A percentile compares a stretch with the other conserved stretches of the same genome.
Conservation (phyloP, 2,329 filamentous ascomycete genomes). For the Nectriaceae sp. region DNA sequence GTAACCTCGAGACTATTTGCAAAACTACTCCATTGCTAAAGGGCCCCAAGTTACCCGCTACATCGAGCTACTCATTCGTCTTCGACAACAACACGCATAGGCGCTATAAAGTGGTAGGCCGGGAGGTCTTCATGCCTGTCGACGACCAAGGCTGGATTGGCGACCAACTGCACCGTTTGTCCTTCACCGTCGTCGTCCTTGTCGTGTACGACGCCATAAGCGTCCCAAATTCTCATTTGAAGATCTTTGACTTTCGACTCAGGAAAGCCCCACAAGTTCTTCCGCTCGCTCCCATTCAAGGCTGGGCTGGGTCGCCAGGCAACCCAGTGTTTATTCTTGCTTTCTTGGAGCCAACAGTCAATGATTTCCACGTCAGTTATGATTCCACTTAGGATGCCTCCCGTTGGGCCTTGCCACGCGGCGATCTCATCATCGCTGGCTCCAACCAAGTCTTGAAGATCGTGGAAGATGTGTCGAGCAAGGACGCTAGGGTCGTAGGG, state of each 20-base stretch:
- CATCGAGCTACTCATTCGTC: too few relatives aligned
- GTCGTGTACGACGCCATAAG: background rate
- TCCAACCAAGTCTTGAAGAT: background rate
- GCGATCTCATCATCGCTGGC: background rate
- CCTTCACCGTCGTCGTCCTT: background rate
- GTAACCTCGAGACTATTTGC: too few relatives aligned
- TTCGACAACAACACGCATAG: background rate
- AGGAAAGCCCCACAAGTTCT: background rate
- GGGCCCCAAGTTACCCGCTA: too few relatives aligned
- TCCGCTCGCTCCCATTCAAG: background rate
- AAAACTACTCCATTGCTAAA: too few relatives aligned
- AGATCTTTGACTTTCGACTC: background rate
- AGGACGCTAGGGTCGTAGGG: background rate
- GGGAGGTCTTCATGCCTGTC: background rate
- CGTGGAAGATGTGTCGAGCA: background rate
- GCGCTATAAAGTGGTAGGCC: background rate
- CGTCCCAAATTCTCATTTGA: background rate
- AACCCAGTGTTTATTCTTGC: background rate
- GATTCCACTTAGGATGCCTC: background rate
- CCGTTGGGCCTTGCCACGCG: background rate
- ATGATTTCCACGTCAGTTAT: background rate
- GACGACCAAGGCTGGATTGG: background rate
- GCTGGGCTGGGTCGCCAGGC: background rate
- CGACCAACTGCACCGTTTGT: background rate
- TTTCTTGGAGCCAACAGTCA: background rate